Conservation (phyloP, 495 filamentous ascomycete species). For the Lophiotrema nucula region DNA sequence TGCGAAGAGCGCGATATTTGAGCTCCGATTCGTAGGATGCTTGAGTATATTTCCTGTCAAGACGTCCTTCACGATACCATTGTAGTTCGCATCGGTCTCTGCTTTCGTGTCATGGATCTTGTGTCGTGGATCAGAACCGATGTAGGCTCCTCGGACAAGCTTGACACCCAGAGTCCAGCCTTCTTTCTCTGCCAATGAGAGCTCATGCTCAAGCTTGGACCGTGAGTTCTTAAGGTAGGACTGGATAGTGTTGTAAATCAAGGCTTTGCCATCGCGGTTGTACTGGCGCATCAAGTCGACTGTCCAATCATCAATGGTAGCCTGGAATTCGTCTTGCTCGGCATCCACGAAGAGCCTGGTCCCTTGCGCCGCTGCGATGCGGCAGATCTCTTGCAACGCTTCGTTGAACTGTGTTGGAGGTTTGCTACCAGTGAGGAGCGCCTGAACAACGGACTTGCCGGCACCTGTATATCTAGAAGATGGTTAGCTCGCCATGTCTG, state of each 20-base stretch:
- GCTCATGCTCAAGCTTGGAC: slow-evolving; percentile 40
- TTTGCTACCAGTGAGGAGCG: slow-evolving; percentile 32
- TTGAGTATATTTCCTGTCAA: too few species aligned
- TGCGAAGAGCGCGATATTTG: too few species aligned
- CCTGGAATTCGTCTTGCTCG: slow-evolving; percentile 44
- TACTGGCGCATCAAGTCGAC: slow-evolving; percentile 46
- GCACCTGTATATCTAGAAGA: slow-evolving; percentile 40
- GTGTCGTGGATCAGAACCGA: slow-evolving; percentile 42
- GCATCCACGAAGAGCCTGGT: slow-evolving; percentile 34
- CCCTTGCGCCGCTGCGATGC: neutral
- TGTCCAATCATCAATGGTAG: slow-evolving; percentile 42
- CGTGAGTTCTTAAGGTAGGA: slow-evolving; percentile 45
- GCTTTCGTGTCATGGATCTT: slow-evolving; percentile 48
- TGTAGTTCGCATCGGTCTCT: slow-evolving; percentile 45
- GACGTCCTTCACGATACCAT: slow-evolving; percentile 43
- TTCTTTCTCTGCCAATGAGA: slow-evolving; percentile 38
- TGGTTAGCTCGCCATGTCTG: neutral
- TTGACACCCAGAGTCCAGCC: slow-evolving; percentile 44
- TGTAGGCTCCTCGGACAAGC: slow-evolving; percentile 47
- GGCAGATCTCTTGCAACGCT: slow-evolving; percentile 43
- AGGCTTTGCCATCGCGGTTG: slow-evolving; percentile 33
- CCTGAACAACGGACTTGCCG: slow-evolving; percentile 38
- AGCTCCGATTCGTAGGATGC: too few species aligned
- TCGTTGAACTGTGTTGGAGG: slow-evolving; percentile 38
- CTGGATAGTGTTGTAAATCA: slow-evolving; percentile 48